Evolutionary conservation across 352 stramenopile species (phyloP), one percentile per base, ranked within the genome.

Genomic region (Pythium biforme): DNA sequence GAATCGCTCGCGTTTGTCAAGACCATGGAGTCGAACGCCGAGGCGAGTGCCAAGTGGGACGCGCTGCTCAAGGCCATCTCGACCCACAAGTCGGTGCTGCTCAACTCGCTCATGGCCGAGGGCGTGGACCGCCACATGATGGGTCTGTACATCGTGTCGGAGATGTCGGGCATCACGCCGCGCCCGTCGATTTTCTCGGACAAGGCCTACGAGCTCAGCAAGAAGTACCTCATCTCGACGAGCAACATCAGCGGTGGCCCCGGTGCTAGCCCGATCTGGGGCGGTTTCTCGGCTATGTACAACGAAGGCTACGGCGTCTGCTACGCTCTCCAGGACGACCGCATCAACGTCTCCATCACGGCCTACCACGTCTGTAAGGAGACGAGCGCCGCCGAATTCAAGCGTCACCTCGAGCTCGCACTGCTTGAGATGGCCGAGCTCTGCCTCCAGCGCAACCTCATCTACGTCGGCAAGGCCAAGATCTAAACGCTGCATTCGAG

Each of bases 71-170:
- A 81, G 34, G 96, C 93, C 17, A 97, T 97, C n/a, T 64, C 76
- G 5, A 80, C 81, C 15, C 97, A 99, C 74, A 93, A 95, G 54
- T 80, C 97, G 59, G 96, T 92, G 55, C 84, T 98, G 29, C 88
- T 94, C 55, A 85, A 83, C 34, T 88, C 78, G 31, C 62, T 96
- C 57, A 88, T 72, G 37, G 87, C 93, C 68, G 52, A 97, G 65
- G 96, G 96, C 33, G 87, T 99, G 19, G 96, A 99, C 70, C 88
- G 96, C 40, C 96, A 99, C 68, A 75, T 99, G 43, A 97, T 99
- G 79, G 96, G 96, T 15, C 77, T 99, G 14, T 88, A 96, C 66
- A 96, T 98, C 63, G 86, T 98, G 33, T 82, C 96, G 12, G 81
- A 97, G 55, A 95, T 97, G 67, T 96, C 90, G 57, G 88, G 92